Base-by-base conservation (phyloP, 1,139 yeast genomes). In the Sugiyamaella grinbergsii region DNA sequence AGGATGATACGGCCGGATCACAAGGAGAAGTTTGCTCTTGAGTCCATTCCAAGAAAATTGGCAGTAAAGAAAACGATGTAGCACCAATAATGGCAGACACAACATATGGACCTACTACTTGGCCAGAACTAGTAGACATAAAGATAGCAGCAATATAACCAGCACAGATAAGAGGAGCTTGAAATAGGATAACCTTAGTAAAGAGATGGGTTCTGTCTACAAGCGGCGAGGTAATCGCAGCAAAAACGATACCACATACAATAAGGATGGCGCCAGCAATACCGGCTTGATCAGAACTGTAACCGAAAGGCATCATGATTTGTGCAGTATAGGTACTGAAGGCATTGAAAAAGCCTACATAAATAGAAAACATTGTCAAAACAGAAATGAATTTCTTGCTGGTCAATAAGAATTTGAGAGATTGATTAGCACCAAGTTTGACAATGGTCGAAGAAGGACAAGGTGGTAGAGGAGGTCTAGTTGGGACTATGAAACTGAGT, bases 301-400 rank as follows among this genome's bases (percentile, higher is more conserved):
- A 68, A 16, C 72, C 72, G 44, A 64, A 67, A 2, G 72, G 71
- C 32, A 51, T 58, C 68, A 69, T 61, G 49, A 68, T 64, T 50
- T 68, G 72, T 57, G 65, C 60, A 40, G 62, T 62, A 42, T 63
- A 64, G 20, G 71, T 64, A 16, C 69, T 57, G 52, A 64, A 67
- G 13, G 72, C 64, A 50, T 68, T 68, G 61, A 68, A 68, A 47
- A 66, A 62, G n/a, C 71, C 72, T 24, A 68, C 72, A 44, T 64
- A 67, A 46, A 66, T 55, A 18, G 70, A 57, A 47, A 68, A 68
- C 60, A 66, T 57, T 49, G 52, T 20, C 26, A 64, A 55, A 13
- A 64, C 54, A 22, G 60, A 56, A 39, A 62, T 31, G 45, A 64
- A 68, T 16, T 50, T 50, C 7, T 45, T 33, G 42, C 55, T 56